These are phyloP conservation scores for Microthlaspi erraticum DNA, from an alignment of 345 rosid genomes.

Conservation along the genomic window DNA sequence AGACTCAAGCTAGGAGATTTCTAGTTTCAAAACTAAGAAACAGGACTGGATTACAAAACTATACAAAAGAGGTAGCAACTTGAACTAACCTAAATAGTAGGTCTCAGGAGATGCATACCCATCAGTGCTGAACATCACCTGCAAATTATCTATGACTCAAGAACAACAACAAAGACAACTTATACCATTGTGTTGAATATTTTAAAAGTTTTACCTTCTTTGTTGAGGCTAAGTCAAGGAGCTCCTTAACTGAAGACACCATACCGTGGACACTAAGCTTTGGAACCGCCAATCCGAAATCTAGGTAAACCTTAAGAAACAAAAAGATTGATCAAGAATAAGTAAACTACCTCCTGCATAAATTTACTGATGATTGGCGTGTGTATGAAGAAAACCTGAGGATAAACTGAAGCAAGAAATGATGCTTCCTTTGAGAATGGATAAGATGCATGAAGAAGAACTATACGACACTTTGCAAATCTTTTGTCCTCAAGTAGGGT, in stretches of 20 bases:
- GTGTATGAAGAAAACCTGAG: slow-evolving; percentile 57
- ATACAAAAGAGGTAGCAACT: slow-evolving; percentile 23
- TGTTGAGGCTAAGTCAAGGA: slow-evolving; percentile 80
- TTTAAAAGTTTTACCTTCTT: slow-evolving; percentile 63
- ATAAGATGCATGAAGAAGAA: slow-evolving; percentile 93
- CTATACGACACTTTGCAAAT: slow-evolving; percentile 69
- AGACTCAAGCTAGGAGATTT: slow-evolving; percentile 7
- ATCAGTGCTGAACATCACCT: slow-evolving; percentile 99
- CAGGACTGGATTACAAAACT: background rate
- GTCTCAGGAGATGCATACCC: slow-evolving; percentile 94
- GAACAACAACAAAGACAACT: slow-evolving; percentile 2
- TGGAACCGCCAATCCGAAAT: slow-evolving; percentile 94
- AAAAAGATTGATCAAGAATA: slow-evolving; percentile 21
- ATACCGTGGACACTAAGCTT: slow-evolving; percentile 90
- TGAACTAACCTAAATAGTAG: slow-evolving; percentile 75
- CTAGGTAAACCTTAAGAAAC: slow-evolving; percentile 75
- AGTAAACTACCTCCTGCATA: background rate
- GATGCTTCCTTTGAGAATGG: slow-evolving; percentile 97
- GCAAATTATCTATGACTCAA: slow-evolving; percentile 43
- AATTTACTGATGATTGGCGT: background rate
- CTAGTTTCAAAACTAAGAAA: slow-evolving; percentile 1
- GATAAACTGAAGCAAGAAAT: slow-evolving; percentile 80
- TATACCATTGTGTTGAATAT: too few species aligned
- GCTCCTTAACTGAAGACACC: slow-evolving; percentile 86
- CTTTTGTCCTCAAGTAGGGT: slow-evolving; percentile 76